phyloP scores from a whole-genome alignment of 768 basidiomycete genomes.

The Xerocomus potaroensis region DNA sequence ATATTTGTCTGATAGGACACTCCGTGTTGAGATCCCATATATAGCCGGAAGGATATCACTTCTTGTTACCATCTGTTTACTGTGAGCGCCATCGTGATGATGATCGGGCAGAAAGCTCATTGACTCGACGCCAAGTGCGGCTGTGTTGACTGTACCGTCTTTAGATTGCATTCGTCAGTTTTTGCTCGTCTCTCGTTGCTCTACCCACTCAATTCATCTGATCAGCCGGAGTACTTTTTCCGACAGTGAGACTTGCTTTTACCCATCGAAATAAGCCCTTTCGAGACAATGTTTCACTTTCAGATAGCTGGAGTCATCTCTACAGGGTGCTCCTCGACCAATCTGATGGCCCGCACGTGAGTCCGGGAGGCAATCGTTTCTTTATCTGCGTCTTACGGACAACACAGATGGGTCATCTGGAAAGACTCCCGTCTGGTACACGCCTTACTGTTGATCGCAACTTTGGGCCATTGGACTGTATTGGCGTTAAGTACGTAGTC shows the following conservation, averaged over 20 bases:
- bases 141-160: not conserved
- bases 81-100: not conserved
- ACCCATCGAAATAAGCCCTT: not conserved
- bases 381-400: not conserved
- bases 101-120: too few species aligned
- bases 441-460: not conserved
- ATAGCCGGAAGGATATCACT: slow-evolving; percentile 5
- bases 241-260: slow-evolving; percentile 1
- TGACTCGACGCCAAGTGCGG: slow-evolving; percentile 1
- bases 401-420: slow-evolving; percentile 16
- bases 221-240: not conserved
- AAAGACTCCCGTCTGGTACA: slow-evolving; percentile 3
- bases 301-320: slow-evolving; percentile 6
- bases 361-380: not conserved
- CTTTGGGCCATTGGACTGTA: slow-evolving; percentile 12
- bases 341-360: slow-evolving; percentile 17
- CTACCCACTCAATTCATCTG: not conserved
- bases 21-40: slow-evolving; percentile 13
- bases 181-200: not conserved
- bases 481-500: slow-evolving; percentile 2
- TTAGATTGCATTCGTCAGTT: slow-evolving; percentile 8
- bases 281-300: not conserved
- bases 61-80: not conserved
- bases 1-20: not conserved
- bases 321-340: slow-evolving; percentile 10